Evolutionary conservation across 257 asterid genomes (phyloP).

Genomic region (Nicotiana tabacum): DNA sequence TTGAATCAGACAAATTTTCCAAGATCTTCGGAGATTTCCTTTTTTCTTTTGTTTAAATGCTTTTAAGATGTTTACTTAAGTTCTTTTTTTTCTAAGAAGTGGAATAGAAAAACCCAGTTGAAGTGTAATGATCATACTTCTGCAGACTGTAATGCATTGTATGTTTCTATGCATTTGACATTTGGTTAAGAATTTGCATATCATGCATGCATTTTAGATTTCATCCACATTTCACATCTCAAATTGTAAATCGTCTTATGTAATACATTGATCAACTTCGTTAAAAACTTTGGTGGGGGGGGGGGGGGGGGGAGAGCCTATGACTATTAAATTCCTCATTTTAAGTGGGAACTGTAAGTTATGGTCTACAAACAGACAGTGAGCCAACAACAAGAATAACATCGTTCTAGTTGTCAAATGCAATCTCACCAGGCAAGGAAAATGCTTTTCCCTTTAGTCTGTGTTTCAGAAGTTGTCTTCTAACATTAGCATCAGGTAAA

Average conservation of each 20-base stretch:
- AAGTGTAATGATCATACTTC: too few relatives aligned
- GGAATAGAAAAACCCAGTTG: too few relatives aligned
- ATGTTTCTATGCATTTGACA: background rate
- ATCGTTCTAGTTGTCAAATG: conserved; percentile 6
- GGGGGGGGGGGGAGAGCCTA: background rate
- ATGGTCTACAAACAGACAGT: background rate
- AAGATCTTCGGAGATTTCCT: background rate
- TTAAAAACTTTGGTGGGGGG: background rate
- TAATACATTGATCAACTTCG: background rate
- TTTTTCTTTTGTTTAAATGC: background rate
- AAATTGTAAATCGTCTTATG: too few relatives aligned
- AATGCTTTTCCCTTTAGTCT: conserved; percentile 81
- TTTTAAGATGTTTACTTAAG: too few relatives aligned
- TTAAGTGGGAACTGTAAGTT: background rate
- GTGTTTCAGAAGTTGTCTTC: conserved; percentile 77
- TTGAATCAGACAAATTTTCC: background rate
- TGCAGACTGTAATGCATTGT: too few relatives aligned
- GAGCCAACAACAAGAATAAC: background rate
- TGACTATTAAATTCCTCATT: background rate
- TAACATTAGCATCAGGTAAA: conserved; percentile 79
- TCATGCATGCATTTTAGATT: background rate
- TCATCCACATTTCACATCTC: background rate
- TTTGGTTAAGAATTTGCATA: background rate
- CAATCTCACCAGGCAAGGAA: conserved; percentile 78
- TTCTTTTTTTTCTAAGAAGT: too few relatives aligned